Evolutionary conservation across 2,329 filamentous ascomycete genomes (phyloP), one percentile per base, ranked within the genome.

Genomic region (Pseudomassariella vexata): DNA sequence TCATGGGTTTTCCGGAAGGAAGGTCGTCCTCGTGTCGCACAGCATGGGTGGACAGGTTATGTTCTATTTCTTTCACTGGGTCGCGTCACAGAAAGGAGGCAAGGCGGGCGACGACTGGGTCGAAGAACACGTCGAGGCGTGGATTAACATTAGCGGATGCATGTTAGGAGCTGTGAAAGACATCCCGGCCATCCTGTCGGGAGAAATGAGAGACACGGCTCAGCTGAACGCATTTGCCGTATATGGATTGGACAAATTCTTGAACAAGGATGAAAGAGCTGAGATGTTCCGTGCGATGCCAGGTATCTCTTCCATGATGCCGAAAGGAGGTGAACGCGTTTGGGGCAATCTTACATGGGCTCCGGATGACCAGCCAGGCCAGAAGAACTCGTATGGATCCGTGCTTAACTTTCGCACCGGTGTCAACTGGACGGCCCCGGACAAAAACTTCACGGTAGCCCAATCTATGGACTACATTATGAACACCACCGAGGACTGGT

Each of bases 81-180:
- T 94, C 2, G 85, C 94, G 11, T 76, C 76, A 32, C 73, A 82
- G 3, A 69, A 79, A 32, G 85, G 85, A 5, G 92, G 92, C 5
- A 77, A 78, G 14, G 90, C 88, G 2, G 90, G 92, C 2, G 70
- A 81, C 22, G 73, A 78, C 32, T 98, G 92, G 92, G 90, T 98
- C 1, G 89, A 98, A 37, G 74, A 73, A 12, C 75, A 95, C 52
- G 70, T 98, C 31, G 92, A 94, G 44, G 84, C 86, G 3, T 98
- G 94, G 89, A 94, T 98, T 65, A 98, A 98, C 56, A 88, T 98
- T 49, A 92, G 85, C 45, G 92, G 92, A 5, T 98, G 90, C 59
- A 95, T 98, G 90, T 79, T 98, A 5, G 92, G 92, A 10, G 88
- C 92, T 2, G 70, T 88, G 36, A 98, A 98, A 62, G 90, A 85